Percentiles rank a stretch among this genome's conserved stretches.
Evolutionary conservation across 2,329 filamentous ascomycete species (phyloP).

Genomic region (Sclerotinia nivalis): DNA sequence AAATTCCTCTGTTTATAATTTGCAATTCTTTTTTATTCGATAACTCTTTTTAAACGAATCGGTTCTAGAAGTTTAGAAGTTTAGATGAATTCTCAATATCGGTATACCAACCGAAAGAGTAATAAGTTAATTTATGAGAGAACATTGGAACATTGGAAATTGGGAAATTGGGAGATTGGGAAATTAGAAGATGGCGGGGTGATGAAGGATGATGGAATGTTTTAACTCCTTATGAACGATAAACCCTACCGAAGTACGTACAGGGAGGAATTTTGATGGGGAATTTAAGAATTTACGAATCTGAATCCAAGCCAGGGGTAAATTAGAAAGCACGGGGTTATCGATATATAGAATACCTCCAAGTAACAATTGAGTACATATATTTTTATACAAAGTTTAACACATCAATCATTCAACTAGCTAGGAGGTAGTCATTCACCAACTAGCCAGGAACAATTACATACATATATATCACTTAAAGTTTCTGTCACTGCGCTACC

Average conservation of each 20-base stretch:
- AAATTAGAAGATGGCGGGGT: neutral
- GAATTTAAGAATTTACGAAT: neutral
- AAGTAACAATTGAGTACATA: neutral
- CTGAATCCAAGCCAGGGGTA: conserved; percentile 16
- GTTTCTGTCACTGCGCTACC: conserved; percentile 4
- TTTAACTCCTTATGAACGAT: neutral
- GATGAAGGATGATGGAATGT: neutral
- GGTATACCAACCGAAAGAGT: neutral
- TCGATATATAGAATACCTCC: neutral
- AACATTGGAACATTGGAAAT: neutral
- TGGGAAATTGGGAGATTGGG: neutral
- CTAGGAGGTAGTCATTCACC: too few relatives aligned
- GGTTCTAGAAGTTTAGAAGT: neutral
- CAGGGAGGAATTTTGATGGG: conserved; percentile 3
- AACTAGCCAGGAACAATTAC: neutral
- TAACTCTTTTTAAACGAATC: neutral
- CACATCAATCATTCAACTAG: neutral
- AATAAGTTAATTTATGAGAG: neutral
- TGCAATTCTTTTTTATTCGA: neutral
- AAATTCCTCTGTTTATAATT: neutral
- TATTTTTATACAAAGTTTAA: neutral
- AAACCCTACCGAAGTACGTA: neutral
- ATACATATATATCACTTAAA: neutral
- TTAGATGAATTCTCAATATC: neutral
- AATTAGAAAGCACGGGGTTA: neutral